These are phyloP conservation scores for Venturia pyrina DNA, from an alignment of 2,329 filamentous ascomycete genomes.

Conservation along the genomic window DNA sequence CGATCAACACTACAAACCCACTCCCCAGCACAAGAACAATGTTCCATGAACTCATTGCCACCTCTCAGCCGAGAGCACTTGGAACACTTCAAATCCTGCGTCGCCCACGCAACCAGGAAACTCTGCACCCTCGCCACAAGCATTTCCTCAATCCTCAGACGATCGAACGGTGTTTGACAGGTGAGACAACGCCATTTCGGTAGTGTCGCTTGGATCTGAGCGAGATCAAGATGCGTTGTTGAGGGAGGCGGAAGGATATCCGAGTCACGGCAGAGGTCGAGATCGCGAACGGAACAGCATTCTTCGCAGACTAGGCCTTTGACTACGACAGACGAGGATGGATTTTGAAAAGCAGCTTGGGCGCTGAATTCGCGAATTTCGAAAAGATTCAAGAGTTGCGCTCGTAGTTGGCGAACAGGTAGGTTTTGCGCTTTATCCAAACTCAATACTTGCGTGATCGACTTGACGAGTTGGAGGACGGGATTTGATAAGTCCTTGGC, in stretches of 20 bases:
- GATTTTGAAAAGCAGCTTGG: constrained; percentile 81
- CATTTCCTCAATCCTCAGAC: constrained; percentile 73
- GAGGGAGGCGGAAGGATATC: constrained; percentile 54
- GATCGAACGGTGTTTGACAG: constrained; percentile 66
- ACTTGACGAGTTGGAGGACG: constrained; percentile 82
- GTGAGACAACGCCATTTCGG: constrained; percentile 63
- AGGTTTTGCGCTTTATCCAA: constrained; percentile 85
- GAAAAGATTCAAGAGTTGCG: constrained; percentile 80
- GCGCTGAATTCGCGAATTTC: constrained; percentile 89
- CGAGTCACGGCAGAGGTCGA: constrained; percentile 87
- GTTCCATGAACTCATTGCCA: constrained; percentile 91
- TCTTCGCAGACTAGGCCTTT: constrained; percentile 74
- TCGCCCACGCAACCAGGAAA: constrained; percentile 68
- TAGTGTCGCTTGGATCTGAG: constrained; percentile 15
- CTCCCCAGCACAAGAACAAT: constrained; percentile 82
- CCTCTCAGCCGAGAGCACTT: constrained; percentile 57
- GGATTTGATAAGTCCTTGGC: constrained; percentile 46
- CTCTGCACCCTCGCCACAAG: constrained; percentile 69
- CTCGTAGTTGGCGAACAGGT: constrained; percentile 78
- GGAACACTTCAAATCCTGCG: constrained; percentile 81
- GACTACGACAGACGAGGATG: constrained; percentile 61
- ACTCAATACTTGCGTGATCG: constrained; percentile 81
- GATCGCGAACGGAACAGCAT: constrained; percentile 79
- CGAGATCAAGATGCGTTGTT: constrained; percentile 13
- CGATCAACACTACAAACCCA: constrained; percentile 64